Conservation (phyloP, 1,139 yeast species). For the Torulaspora globosa region DNA sequence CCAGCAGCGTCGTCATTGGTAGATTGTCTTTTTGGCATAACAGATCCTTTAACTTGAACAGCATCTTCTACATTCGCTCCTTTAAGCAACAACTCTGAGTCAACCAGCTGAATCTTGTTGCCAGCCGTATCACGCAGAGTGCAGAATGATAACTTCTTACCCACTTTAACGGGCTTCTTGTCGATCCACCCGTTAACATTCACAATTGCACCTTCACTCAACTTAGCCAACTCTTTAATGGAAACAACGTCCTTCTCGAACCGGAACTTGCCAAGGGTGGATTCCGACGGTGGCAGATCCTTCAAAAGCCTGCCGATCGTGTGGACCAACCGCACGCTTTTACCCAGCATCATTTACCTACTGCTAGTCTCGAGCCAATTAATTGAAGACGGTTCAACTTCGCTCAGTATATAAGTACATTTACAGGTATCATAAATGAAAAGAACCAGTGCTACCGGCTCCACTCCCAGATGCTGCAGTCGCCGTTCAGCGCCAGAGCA, state of each 20-base stretch:
- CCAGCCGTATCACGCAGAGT: slow-evolving; percentile 71
- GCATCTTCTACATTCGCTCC: slow-evolving; percentile 68
- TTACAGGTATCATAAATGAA: neutral
- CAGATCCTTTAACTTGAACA: slow-evolving; percentile 60
- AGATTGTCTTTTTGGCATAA: slow-evolving; percentile 31
- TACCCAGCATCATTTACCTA: neutral
- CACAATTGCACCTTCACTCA: slow-evolving; percentile 9
- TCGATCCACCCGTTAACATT: slow-evolving; percentile 71
- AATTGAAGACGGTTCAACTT: neutral
- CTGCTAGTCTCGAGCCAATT: neutral
- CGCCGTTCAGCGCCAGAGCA: slow-evolving; percentile 45
- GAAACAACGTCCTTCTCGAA: slow-evolving; percentile 44
- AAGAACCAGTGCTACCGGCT: neutral
- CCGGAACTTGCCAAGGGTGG: slow-evolving; percentile 16
- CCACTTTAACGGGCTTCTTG: slow-evolving; percentile 60
- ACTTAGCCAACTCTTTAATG: slow-evolving; percentile 27
- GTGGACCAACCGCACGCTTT: slow-evolving; percentile 4
- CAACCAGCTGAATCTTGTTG: slow-evolving; percentile 58
- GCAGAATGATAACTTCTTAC: slow-evolving; percentile 61
- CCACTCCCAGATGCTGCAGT: slow-evolving; percentile 32
- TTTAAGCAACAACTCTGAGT: slow-evolving; percentile 46
- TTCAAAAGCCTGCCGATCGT: slow-evolving; percentile 10
- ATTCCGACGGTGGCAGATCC: slow-evolving; percentile 12
- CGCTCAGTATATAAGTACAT: neutral
- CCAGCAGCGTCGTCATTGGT: slow-evolving; percentile 23